Percentiles rank a stretch among this genome's conserved stretches.
Conservation (phyloP, 2,329 filamentous ascomycete genomes). For the Verruconis gallopava region DNA sequence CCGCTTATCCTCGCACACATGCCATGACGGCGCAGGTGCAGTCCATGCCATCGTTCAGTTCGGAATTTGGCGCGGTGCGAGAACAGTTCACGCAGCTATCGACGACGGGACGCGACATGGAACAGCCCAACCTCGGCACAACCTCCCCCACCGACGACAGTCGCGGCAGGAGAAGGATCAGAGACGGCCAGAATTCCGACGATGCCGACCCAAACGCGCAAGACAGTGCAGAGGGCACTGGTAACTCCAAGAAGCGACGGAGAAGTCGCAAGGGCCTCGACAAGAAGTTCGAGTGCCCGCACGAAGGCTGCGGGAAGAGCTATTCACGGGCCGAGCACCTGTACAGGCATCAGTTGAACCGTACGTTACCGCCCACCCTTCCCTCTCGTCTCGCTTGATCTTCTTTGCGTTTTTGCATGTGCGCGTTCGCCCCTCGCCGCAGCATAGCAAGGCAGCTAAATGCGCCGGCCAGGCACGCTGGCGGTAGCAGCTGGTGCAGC, state of each 20-base stretch:
- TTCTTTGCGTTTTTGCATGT: too few species aligned
- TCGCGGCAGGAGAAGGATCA: slow-evolving; percentile 25
- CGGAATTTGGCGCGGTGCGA: slow-evolving; percentile 6
- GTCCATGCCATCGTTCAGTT: slow-evolving; percentile 6
- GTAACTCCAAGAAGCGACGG: slow-evolving; percentile 42
- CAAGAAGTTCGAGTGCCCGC: slow-evolving; percentile 59
- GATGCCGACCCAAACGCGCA: slow-evolving; percentile 16
- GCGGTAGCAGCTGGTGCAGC: neutral
- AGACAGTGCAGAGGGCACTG: slow-evolving; percentile 3
- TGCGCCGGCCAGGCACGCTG: neutral
- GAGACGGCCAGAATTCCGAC: slow-evolving; percentile 20
- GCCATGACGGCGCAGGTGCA: slow-evolving; percentile 9
- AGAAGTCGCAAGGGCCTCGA: slow-evolving; percentile 66
- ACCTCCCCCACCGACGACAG: slow-evolving; percentile 16
- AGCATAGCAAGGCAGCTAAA: too few species aligned
- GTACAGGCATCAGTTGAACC: slow-evolving; percentile 92
- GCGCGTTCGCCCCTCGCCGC: too few species aligned
- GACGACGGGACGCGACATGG: slow-evolving; percentile 6
- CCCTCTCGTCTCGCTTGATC: neutral
- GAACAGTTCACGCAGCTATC: slow-evolving; percentile 4
- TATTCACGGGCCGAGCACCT: slow-evolving; percentile 95
- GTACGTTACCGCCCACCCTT: slow-evolving; percentile 38
- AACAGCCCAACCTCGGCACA: slow-evolving; percentile 1
- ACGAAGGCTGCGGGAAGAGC: slow-evolving; percentile 83
- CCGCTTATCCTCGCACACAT: slow-evolving; percentile 4